Percentiles rank a stretch among this genome's conserved stretches.
Evolutionary conservation across 2,329 filamentous ascomycete species (phyloP).

Genomic region (Cadophora malorum): DNA sequence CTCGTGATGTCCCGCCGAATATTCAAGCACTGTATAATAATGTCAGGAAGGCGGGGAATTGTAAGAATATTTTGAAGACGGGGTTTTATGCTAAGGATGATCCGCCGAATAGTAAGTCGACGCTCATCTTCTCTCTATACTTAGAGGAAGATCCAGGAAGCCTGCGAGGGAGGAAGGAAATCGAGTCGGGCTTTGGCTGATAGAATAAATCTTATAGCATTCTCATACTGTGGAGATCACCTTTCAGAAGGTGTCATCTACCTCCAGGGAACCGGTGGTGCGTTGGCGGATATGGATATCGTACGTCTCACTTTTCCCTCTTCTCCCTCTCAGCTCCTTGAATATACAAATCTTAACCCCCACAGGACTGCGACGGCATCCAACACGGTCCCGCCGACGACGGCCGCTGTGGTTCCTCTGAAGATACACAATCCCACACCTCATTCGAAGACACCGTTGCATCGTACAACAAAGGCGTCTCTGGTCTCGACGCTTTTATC

Average conservation of each 20-base stretch:
- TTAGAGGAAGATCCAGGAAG: neutral
- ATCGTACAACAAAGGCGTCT: slow-evolving; percentile 48
- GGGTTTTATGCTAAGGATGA: slow-evolving; percentile 51
- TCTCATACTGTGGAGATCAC: slow-evolving; percentile 56
- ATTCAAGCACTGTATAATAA: slow-evolving; percentile 51
- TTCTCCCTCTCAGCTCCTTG: no score
- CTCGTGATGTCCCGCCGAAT: slow-evolving; percentile 49
- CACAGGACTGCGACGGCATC: slow-evolving; percentile 56
- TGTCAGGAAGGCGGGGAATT: slow-evolving; percentile 48
- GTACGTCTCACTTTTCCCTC: slow-evolving; percentile 35
- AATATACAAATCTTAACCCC: neutral
- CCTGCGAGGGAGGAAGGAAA: neutral
- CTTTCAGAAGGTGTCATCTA: slow-evolving; percentile 53
- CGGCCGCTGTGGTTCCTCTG: slow-evolving; percentile 53
- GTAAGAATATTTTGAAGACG: slow-evolving; percentile 48
- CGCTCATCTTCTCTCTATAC: neutral
- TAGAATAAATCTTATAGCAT: slow-evolving; percentile 1
- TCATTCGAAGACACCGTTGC: slow-evolving; percentile 52
- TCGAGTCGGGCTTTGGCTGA: neutral
- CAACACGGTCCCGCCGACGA: slow-evolving; percentile 50
- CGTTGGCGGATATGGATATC: slow-evolving; percentile 62
- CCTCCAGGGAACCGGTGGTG: slow-evolving; percentile 51
- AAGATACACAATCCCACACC: slow-evolving; percentile 54
- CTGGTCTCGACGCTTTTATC: slow-evolving; percentile 57
- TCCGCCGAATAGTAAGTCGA: slow-evolving; percentile 47